A percentile compares a stretch with the other conserved stretches of the same genome.
Conservation (phyloP, 2,329 filamentous ascomycete species). For the Aspergillus pseudotamarii region DNA sequence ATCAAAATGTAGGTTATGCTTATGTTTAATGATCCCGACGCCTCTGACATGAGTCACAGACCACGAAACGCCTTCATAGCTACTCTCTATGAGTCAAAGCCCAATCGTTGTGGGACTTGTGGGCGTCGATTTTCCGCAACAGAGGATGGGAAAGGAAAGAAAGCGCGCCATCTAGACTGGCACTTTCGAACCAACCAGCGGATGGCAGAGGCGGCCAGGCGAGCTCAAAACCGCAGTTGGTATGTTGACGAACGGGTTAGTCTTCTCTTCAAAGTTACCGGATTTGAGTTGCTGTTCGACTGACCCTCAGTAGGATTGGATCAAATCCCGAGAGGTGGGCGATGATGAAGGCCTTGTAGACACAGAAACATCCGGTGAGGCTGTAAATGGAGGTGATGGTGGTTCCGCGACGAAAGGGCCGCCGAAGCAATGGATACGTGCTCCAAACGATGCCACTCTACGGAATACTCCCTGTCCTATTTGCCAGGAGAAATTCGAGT, state of each 20-base stretch:
- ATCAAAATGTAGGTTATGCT: slow-evolving; percentile 68
- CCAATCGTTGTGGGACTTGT: slow-evolving; percentile 88
- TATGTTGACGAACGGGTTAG: slow-evolving; percentile 85
- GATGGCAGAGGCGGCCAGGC: slow-evolving; percentile 80
- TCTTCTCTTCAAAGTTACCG: slow-evolving; percentile 14
- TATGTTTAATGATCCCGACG: slow-evolving; percentile 5
- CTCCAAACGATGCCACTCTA: slow-evolving; percentile 75
- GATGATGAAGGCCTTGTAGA: slow-evolving; percentile 59
- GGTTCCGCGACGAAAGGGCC: slow-evolving; percentile 57
- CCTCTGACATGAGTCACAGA: slow-evolving; percentile 46
- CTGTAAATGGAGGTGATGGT: slow-evolving; percentile 43
- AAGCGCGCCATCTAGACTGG: slow-evolving; percentile 95
- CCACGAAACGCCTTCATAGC: slow-evolving; percentile 74
- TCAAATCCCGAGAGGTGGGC: slow-evolving; percentile 77
- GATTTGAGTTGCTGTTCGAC: slow-evolving; percentile 4
- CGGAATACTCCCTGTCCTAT: slow-evolving; percentile 85
- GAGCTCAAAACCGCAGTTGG: slow-evolving; percentile 90
- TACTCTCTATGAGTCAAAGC: slow-evolving; percentile 76
- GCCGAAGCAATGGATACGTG: slow-evolving; percentile 73
- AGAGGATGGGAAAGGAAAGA: slow-evolving; percentile 77
- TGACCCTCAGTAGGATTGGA: slow-evolving; percentile 71
- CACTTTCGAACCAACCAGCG: slow-evolving; percentile 93
- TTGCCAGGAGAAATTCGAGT: slow-evolving; percentile 93
- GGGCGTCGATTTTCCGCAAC: slow-evolving; percentile 82
- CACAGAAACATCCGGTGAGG: slow-evolving; percentile 42